Evolutionary conservation across 106 monocot genomes (phyloP), one percentile per base, ranked within the genome.

Genomic region (Dactylorhiza incarnata): DNA sequence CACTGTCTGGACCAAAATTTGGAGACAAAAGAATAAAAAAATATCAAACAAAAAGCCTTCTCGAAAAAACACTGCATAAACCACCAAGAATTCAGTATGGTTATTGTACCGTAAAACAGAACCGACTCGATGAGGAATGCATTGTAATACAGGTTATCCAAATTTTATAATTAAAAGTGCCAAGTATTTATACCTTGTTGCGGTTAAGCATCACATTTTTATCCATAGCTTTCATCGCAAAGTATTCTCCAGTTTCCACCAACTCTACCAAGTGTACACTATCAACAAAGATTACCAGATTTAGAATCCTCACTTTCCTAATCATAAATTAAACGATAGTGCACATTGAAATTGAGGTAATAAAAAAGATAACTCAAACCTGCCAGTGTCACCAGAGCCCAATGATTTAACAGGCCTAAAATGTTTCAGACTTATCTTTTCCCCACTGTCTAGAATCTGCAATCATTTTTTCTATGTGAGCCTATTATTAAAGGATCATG

Each of bases 151-250:
- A 69, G 16, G 16, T 0, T 69, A 69, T 17, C n/a, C 45, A 46
- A n/a, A 16, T 69, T 69, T 69, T 17, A 73, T 49, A 58, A 75
- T 13, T 7, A 55, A 45, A 45, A 68, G 61, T 29, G 12, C 25
- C 3, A 63, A 23, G 72, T 16, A 16, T 49, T 43, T 45, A 69
- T 78, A 97, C 97, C 94, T 97, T 97, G 83, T 97, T 97, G 61
- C 97, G 93, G 63, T 91, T 97, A 78, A 94, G 94, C 89, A 97
- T 91, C 58, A 88, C 65, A 82, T 82, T 97, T 84, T 97, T 97
- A 77, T 97, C 97, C 97, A 97, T 97, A 75, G 97, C 86, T 72
- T 97, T 97, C 91, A 97, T 87, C 49, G 97, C 97, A 82, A 94
- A 97, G 72, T 83, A 88, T 80, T 91, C 84, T 74, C 91, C 97